Evolutionary conservation across 306 rosid genomes (phyloP).

Genomic region (Medicago truncatula): MtrunA17r5.0-ANR NC_053048.1:55461501-55462000

Average conservation of each 20-base stretch:
- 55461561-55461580: conserved; percentile 34
- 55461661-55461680: conserved; percentile 6
- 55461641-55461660: not conserved
- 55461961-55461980: conserved; percentile 5
- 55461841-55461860: conserved; percentile 13
- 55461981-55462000: not conserved
- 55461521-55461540: conserved; percentile 94
- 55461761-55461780: conserved; percentile 14
- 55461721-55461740: conserved; percentile 18
- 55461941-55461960: not conserved
- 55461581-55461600: conserved; percentile 32
- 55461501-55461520: conserved; percentile 98
- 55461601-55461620: conserved; percentile 25
- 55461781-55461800: not conserved
- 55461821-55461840: conserved; percentile 13
- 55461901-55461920: conserved; percentile 9
- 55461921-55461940: conserved; percentile 7
- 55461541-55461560: conserved; percentile 27
- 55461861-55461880: conserved; percentile 12
- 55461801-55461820: conserved; percentile 17
- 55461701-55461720: not conserved
- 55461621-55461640: not conserved
- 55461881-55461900: conserved; percentile 28
- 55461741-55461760: conserved; percentile 11
- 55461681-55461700: not conserved